Evolutionary conservation across 306 rosid genomes (phyloP).

Genomic region (Quercus wislizeni): DNA sequence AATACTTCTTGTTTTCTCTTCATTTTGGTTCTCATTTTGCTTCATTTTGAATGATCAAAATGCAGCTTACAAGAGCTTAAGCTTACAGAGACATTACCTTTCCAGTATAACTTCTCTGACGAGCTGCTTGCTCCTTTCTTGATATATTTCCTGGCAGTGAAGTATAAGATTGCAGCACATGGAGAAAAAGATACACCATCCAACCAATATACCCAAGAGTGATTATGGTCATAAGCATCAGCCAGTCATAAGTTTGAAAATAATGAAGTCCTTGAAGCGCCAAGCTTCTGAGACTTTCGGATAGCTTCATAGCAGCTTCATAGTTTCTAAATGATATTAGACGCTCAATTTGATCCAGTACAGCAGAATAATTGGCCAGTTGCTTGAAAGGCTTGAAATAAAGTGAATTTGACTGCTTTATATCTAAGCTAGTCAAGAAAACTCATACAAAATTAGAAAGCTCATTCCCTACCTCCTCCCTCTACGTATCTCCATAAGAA

Average conservation of each 20-base stretch:
- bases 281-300: conserved; percentile 69
- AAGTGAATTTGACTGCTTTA: conserved; percentile 62
- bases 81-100: conserved; percentile 63
- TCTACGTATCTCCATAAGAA: conserved; percentile 12
- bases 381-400: conserved; percentile 85
- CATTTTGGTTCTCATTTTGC: conserved; percentile 1
- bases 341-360: conserved; percentile 64
- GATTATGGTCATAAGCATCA: conserved; percentile 83
- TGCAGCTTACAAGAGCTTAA: conserved; percentile 20
- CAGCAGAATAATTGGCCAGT: conserved; percentile 52
- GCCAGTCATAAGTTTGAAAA: conserved; percentile 94
- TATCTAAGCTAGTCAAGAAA: conserved; percentile 68
- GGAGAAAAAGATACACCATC: conserved; percentile 80
- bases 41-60: conserved; percentile 2
- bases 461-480: conserved; percentile 2
- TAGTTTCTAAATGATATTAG: conserved; percentile 58
- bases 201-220: conserved; percentile 86
- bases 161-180: conserved; percentile 86
- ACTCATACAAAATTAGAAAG: conserved; percentile 20
- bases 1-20: background rate
- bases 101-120: conserved; percentile 41
- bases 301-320: conserved; percentile 62
- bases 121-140: conserved; percentile 44
- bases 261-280: conserved; percentile 87
- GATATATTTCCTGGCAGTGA: conserved; percentile 49